Evolutionary conservation across 768 basidiomycete genomes (phyloP), one percentile per base, ranked within the genome.

Genomic region (Aureoboletus auriporus): DNA sequence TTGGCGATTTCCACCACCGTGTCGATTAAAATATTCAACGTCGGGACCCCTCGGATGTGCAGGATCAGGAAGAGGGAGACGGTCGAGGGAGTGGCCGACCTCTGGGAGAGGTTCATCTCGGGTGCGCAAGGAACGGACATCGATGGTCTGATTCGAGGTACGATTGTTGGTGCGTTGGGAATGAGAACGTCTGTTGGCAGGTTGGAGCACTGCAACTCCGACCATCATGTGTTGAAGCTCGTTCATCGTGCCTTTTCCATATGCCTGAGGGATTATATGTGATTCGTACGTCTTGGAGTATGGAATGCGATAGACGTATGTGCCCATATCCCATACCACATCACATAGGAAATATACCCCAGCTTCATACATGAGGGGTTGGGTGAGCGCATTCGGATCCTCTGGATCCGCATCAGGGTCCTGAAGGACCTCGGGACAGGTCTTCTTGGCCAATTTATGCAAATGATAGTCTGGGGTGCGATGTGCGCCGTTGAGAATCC

Each of bases 311-410:
- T n/a, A 35, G 10, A 13, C 13, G 27, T 31, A 3, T 1, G 16
- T 13, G 2, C 29, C 12, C 0, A 1, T 8, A 10, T 44, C 42
- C 16, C 2, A 2, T 1, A 36, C 27, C 6, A 52, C 14, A 5
- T 52, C 34, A 6, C 51, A 52, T 0, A 54, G 0, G 9, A 54
- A 54, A 23, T 54, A 54, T 0, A 35, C 9, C 0, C 53, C 50
- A 8, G 46, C 50, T 0, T 51, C 43, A 42, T 44, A 47, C 53
- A 54, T 54, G 1, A 54, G 39, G 0, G 53, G 50, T 0, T 3
- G 4, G 1, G 39, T 42, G 7, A 16, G 0, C 0, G 39, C 39
- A 27, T 51, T 27, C 0, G 14, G 35, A 30, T 54, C 53, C 1
- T 38, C 4, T 0, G 42, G 35, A 17, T 51, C 39, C 1, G 20